Percentiles rank a stretch among this genome's conserved stretches.
Evolutionary conservation across 768 basidiomycete species (phyloP).

Genomic region (Mycena capillaripes): DNA sequence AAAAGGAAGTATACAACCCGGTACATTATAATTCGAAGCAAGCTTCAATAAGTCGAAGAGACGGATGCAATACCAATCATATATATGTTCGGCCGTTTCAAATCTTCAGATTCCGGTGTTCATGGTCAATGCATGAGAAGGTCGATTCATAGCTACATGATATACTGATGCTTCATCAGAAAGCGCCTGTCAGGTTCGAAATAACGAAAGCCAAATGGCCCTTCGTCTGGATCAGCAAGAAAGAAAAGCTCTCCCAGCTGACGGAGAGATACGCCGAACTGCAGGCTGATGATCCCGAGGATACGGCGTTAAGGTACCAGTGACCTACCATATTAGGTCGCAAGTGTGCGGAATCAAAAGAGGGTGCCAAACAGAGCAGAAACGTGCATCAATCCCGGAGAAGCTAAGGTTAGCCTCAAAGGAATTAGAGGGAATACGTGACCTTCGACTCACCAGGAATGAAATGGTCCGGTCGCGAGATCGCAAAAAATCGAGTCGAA

Average conservation of each 20-base stretch:
- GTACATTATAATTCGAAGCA: too few relatives aligned
- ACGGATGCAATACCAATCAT: too few relatives aligned
- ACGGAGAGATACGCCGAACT: not conserved
- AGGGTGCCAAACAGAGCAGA: not conserved
- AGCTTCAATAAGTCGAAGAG: too few relatives aligned
- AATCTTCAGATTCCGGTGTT: too few relatives aligned
- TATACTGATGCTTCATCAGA: constrained; percentile 3
- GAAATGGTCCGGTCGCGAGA: not conserved
- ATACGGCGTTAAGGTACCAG: not conserved
- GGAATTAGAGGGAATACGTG: not conserved
- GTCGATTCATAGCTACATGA: not conserved
- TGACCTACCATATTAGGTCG: not conserved
- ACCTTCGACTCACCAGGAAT: too few relatives aligned
- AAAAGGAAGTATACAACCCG: too few relatives aligned
- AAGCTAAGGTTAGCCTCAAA: not conserved
- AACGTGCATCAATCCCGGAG: not conserved
- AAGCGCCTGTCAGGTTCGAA: not conserved
- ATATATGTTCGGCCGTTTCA: too few relatives aligned
- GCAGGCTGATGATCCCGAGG: not conserved
- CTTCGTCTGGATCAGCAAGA: not conserved
- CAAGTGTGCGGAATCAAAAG: not conserved
- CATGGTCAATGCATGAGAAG: too few relatives aligned
- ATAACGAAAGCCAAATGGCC: not conserved
- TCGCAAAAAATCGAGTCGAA: not conserved
- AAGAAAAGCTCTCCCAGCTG: not conserved